phyloP scores from a whole-genome alignment of 2,329 filamentous ascomycete species.

The Zymoseptoria passerinii region DNA sequence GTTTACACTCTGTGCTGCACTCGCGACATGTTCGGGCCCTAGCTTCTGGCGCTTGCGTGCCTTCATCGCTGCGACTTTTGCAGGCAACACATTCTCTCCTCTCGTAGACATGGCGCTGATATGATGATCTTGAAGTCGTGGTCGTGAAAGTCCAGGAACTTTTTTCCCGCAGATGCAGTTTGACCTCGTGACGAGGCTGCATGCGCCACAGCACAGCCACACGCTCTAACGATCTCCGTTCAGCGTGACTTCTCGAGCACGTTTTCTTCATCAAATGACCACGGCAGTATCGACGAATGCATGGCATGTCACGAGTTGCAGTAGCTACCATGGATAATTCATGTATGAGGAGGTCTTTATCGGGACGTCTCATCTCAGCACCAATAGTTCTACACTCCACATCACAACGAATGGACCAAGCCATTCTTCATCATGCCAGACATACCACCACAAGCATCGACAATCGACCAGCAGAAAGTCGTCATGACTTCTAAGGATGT shows the following conservation, averaged over 20 bases:
- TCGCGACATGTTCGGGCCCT: slow-evolving; percentile 11
- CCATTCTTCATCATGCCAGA: background rate
- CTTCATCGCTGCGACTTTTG: slow-evolving; percentile 35
- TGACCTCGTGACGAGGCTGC: background rate
- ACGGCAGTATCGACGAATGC: background rate
- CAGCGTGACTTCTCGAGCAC: background rate
- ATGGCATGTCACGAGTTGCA: background rate
- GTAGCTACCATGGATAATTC: background rate
- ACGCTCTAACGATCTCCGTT: background rate
- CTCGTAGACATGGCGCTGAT: slow-evolving; percentile 10
- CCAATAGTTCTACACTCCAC: background rate
- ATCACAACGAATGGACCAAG: background rate
- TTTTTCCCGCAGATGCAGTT: background rate
- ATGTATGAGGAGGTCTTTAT: background rate
- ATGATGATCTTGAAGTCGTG: background rate
- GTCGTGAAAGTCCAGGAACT: background rate
- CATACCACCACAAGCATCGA: background rate
- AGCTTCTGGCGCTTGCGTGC: slow-evolving; percentile 38
- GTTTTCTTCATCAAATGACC: background rate
- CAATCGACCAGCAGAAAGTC: background rate
- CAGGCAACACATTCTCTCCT: slow-evolving; percentile 31
- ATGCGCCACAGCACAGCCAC: background rate
- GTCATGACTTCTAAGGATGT: background rate
- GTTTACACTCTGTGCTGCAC: background rate
- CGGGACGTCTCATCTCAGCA: background rate